Conservation (phyloP, 2,329 filamentous ascomycete species). For the Hansfordia pulvinata region DNA sequence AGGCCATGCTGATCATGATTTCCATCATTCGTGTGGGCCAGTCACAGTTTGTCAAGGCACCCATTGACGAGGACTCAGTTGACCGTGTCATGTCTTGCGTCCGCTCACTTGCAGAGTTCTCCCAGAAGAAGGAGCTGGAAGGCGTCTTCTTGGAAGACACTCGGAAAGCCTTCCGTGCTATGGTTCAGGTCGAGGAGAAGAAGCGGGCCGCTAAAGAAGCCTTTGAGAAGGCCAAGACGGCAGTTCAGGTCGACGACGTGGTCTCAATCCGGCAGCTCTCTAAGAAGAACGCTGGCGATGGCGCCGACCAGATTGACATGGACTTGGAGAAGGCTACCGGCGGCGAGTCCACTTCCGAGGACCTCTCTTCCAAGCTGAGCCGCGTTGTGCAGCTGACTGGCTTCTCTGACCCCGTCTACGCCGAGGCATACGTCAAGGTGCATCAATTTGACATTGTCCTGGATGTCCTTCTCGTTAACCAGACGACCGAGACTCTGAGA, state of each 20-base stretch:
- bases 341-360: conserved; percentile 70
- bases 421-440: conserved; percentile 97
- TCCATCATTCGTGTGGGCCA: conserved; percentile 96
- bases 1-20: conserved; percentile 99
- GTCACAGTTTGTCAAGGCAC: conserved; percentile 95
- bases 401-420: conserved; percentile 96
- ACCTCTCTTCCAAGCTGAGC: conserved; percentile 86
- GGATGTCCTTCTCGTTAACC: conserved; percentile 92
- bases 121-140: conserved; percentile 79
- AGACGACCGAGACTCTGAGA: conserved; percentile 90
- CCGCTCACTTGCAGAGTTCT: conserved; percentile 80
- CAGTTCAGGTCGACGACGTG: conserved; percentile 90
- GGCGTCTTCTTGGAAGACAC: conserved; percentile 91
- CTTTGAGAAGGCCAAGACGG: conserved; percentile 81
- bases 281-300: conserved; percentile 77
- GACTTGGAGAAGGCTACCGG: conserved; percentile 92
- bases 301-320: conserved; percentile 71
- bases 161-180: conserved; percentile 85
- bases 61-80: conserved; percentile 96
- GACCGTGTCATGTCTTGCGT: conserved; percentile 98
- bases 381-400: conserved; percentile 94
- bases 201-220: conserved; percentile 94
- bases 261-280: conserved; percentile 85
- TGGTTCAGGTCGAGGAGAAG: conserved; percentile 96
- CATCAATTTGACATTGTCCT: conserved; percentile 98